A percentile compares a stretch with the other conserved stretches of the same genome.
Evolutionary conservation across 257 asterid genomes (phyloP).

Genomic region (Fraxinus quadrangulata): DNA sequence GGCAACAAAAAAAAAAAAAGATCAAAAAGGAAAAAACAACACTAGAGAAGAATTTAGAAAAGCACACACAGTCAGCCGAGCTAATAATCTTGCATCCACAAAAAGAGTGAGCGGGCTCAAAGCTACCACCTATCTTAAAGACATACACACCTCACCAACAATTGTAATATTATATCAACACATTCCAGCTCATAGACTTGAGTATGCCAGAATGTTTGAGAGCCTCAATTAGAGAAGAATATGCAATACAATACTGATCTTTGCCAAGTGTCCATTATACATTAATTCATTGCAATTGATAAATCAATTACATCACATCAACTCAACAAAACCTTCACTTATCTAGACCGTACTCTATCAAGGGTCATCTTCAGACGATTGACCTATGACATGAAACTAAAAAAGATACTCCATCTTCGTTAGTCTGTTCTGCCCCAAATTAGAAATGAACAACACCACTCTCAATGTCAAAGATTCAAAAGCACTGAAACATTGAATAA

Average conservation of each 20-base stretch:
- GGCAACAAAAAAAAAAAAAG: constrained; percentile 22
- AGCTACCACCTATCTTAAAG: constrained; percentile 1
- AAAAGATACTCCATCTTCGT: not conserved
- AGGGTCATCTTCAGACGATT: not conserved
- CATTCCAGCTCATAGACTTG: constrained; percentile 11
- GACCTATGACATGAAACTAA: not conserved
- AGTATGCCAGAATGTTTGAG: not conserved
- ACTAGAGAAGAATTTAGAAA: constrained; percentile 8
- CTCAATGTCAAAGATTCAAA: not conserved
- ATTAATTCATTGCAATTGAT: constrained; percentile 1
- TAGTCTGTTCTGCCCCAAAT: not conserved
- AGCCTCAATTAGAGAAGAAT: not conserved
- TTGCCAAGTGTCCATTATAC: constrained; percentile 11
- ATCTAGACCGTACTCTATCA: not conserved
- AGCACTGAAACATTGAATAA: not conserved
- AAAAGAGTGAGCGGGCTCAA: constrained; percentile 6
- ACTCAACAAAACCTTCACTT: not conserved
- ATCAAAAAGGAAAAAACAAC: not conserved
- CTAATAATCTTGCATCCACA: constrained; percentile 10
- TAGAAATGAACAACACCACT: not conserved
- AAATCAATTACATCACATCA: not conserved
- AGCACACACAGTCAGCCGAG: not conserved
- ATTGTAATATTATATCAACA: not conserved
- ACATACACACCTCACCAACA: constrained; percentile 21
- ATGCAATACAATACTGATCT: constrained; percentile 3